phyloP scores from a whole-genome alignment of 1,139 yeast species.

The Sugiyamaella pinicola region DNA sequence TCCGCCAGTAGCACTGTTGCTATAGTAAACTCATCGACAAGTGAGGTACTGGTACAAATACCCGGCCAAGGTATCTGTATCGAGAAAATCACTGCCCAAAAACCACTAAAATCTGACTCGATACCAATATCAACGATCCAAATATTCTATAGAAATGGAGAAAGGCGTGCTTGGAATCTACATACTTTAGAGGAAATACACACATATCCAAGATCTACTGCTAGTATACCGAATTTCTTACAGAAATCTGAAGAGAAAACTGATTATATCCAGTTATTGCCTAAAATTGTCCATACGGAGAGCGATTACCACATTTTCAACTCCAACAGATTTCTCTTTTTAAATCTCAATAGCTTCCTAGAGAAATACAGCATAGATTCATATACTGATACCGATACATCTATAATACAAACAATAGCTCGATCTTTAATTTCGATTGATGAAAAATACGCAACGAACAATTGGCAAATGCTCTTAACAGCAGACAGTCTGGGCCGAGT shows the following conservation, averaged over 20 bases:
- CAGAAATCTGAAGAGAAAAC: conserved; percentile 1
- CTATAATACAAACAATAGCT: conserved; percentile 10
- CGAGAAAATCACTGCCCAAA: conserved; percentile 12
- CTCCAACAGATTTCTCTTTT: neutral
- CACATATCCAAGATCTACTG: conserved; percentile 5
- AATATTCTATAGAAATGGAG: conserved; percentile 26
- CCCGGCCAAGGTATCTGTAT: conserved; percentile 33
- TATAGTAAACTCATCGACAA: conserved; percentile 26
- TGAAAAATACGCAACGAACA: neutral
- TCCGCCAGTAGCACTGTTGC: conserved; percentile 30
- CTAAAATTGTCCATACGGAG: neutral
- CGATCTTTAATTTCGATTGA: conserved; percentile 11
- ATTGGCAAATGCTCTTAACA: conserved; percentile 15
- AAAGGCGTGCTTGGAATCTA: conserved; percentile 28
- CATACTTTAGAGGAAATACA: conserved; percentile 26
- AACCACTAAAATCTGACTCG: neutral
- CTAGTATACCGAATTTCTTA: conserved; percentile 2
- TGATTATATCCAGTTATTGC: conserved; percentile 1
- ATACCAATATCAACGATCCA: conserved; percentile 14
- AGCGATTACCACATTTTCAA: neutral
- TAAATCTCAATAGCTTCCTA: conserved; percentile 3
- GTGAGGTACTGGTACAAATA: conserved; percentile 21
- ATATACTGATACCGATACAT: neutral
- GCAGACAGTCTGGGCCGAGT: neutral
- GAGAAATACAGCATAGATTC: neutral